Conservation (phyloP, 768 basidiomycete species). For the Lentinula sp. region DNA sequence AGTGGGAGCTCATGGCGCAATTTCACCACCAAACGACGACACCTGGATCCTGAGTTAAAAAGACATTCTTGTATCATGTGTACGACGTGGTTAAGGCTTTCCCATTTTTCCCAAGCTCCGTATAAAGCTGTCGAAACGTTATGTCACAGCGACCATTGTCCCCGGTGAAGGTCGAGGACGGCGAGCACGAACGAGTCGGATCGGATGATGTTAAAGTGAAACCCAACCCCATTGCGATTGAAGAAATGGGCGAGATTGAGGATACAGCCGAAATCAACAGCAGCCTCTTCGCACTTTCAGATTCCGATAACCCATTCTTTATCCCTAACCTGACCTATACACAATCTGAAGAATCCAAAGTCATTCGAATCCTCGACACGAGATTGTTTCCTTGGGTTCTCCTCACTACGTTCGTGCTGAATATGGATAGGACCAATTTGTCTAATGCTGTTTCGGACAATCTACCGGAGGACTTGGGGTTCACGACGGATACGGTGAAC, state of each 20-base stretch:
- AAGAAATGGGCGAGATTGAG: neutral
- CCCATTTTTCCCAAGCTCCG: neutral
- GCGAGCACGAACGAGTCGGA: neutral
- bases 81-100: too few relatives aligned
- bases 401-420: slow-evolving; percentile 25
- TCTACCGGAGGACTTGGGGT: slow-evolving; percentile 30
- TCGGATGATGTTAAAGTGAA: too few relatives aligned
- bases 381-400: slow-evolving; percentile 27
- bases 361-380: slow-evolving; percentile 21
- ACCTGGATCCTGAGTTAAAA: neutral
- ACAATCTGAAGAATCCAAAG: slow-evolving; percentile 24
- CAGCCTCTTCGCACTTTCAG: neutral
- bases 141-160: neutral
- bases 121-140: neutral
- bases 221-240: neutral
- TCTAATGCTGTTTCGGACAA: slow-evolving; percentile 36
- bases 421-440: slow-evolving; percentile 37
- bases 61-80: neutral
- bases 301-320: slow-evolving; percentile 18
- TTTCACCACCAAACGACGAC: slow-evolving; percentile 7
- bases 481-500: slow-evolving; percentile 33
- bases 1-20: slow-evolving; percentile 8
- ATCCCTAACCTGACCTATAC: slow-evolving; percentile 23
- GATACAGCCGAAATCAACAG: neutral
- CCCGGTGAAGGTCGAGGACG: neutral